Evolutionary conservation across 257 asterid species (phyloP), one percentile per base, ranked within the genome.

Genomic region (Datura wrightii): DNA sequence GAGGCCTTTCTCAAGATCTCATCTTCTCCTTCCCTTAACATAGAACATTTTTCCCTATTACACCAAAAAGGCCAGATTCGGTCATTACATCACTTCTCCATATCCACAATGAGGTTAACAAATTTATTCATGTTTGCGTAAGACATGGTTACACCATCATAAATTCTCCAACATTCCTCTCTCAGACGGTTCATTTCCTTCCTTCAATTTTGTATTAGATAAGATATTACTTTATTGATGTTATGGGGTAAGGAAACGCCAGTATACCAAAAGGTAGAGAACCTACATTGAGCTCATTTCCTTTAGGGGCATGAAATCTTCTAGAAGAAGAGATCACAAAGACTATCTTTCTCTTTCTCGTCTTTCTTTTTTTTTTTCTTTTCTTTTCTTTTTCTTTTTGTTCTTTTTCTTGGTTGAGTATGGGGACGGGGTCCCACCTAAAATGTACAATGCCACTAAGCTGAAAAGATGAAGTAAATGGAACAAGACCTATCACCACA

Each of bases 121-220:
- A 78, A 53, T 24, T 74, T 31, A 14, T 9, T 14, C 63, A 78
- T 2, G 82, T 31, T 14, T 52, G 44, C 82, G 62, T 50, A 76
- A 24, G 15, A 76, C 60, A 31, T 31, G 42, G 82, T 50, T 24
- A 52, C 19, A 7, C 14, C 24, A 24, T 76, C 81, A 50, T 52
- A 53, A 48, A 7, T 31, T 76, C 81, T 76, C 60, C 81, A 31
- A 5, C 19, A 76, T 50, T 72, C 80, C 81, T 76, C 14, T 76
- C 44, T 50, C 81, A 14, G 24, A 6, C 1, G 6, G 60, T 46
- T 24, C 10, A 24, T 50, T 19, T 50, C 8, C 7, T 14, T 52
- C 48, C 24, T 34, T 19, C 11, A 6, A 10, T 76, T 76, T 14
- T 1, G 7, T 50, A 48, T 6, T 52, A 50, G 62, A 76, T 31